A percentile compares a stretch with the other conserved stretches of the same genome.
Evolutionary conservation across 208 protist genomes (phyloP).

Genomic region (Crithidia mellificae): DNA sequence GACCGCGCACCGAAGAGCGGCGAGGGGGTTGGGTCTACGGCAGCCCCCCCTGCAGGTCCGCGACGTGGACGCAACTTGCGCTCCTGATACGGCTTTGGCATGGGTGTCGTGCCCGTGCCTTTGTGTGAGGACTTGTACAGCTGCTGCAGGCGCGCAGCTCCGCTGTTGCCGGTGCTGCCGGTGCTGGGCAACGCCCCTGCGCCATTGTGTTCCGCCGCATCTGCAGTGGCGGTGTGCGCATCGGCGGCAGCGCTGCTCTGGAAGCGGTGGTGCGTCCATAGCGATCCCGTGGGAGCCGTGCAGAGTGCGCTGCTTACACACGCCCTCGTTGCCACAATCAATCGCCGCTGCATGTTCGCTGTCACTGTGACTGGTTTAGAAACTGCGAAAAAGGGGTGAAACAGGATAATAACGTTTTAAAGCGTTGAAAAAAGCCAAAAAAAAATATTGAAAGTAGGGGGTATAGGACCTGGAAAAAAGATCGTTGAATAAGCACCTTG

Average conservation of each 20-base stretch:
- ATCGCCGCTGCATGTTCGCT: constrained; percentile 19
- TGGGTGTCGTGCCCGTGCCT: constrained; percentile 49
- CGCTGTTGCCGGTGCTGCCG: constrained; percentile 1
- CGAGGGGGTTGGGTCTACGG: constrained; percentile 1
- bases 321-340: constrained; percentile 2
- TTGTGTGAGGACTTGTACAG: constrained; percentile 84
- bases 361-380: no score
- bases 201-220: neutral
- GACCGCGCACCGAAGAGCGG: constrained; percentile 49
- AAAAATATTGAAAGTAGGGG: no score
- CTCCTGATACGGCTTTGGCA: constrained; percentile 38
- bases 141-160: constrained; percentile 29
- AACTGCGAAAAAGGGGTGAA: no score
- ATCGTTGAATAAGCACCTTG: no score
- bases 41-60: neutral
- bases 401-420: no score
- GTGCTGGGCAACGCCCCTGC: neutral
- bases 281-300: neutral
- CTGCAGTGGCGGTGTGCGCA: neutral
- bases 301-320: neutral
- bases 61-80: constrained; percentile 8
- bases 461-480: no score
- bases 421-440: neutral
- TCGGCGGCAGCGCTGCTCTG: constrained; percentile 12
- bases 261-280: constrained; percentile 7